phyloP scores from a whole-genome alignment of 257 asterid genomes.

The Scutellaria barbata region DNA sequence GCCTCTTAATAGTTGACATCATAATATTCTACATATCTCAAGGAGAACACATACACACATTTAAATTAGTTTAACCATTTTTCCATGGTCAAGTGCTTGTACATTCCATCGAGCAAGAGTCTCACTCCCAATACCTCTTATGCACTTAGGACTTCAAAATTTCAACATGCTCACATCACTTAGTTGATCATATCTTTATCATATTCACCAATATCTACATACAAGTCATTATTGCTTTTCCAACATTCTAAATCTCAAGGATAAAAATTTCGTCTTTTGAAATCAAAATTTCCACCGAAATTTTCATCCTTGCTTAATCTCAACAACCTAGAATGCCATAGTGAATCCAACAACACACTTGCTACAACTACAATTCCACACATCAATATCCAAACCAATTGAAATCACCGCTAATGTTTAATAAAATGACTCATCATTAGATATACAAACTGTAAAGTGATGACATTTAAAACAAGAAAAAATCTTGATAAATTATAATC shows the following conservation, averaged over 20 bases:
- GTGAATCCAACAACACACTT: background rate
- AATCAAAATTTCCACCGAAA: no score
- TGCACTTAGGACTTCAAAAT: no score
- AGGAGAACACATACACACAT: background rate
- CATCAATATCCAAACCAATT: conserved; percentile 16
- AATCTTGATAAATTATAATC: background rate
- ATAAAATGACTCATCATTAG: background rate
- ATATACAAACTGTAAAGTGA: background rate
- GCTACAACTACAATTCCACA: background rate
- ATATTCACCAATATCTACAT: background rate
- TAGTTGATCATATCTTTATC: conserved; percentile 2
- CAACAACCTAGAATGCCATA: no score
- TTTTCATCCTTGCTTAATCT: no score
- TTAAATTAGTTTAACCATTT: background rate
- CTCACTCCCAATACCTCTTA: background rate
- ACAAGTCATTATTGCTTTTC: background rate
- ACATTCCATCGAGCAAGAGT: background rate
- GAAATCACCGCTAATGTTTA: background rate
- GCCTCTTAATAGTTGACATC: background rate
- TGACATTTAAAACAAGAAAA: background rate
- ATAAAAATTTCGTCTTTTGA: no score
- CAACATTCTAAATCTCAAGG: no score
- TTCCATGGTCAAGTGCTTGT: background rate
- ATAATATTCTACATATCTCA: background rate
- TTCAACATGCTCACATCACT: background rate